Percentiles rank a stretch among this genome's conserved stretches.
phyloP scores from a whole-genome alignment of 495 filamentous ascomycete species.

The Talaromyces adpressus region DNA sequence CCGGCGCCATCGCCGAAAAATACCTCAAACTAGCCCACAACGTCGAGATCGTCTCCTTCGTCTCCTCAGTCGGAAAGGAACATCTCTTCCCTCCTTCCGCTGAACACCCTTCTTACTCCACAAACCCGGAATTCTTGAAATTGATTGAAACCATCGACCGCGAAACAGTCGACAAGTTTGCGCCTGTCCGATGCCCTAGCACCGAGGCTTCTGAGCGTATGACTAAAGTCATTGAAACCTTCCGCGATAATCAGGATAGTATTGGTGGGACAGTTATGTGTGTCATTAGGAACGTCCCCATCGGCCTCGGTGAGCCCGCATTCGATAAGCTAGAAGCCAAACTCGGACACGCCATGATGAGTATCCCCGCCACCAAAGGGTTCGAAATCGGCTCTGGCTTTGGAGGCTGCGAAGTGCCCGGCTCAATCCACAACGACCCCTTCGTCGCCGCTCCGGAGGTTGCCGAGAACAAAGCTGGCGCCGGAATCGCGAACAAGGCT shows the following conservation, averaged over 20 bases:
- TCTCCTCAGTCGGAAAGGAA: conserved; percentile 74
- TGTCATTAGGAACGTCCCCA: conserved; percentile 84
- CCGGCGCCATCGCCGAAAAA: conserved; percentile 93
- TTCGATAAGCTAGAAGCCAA: conserved; percentile 96
- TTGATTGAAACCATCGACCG: conserved; percentile 70
- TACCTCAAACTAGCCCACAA: conserved; percentile 75
- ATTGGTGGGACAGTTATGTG: conserved; percentile 96
- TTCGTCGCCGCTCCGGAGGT: conserved; percentile 57
- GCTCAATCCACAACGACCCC: conserved; percentile 88
- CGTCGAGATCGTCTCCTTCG: conserved; percentile 88
- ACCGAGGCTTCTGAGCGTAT: conserved; percentile 57
- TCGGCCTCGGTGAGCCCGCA: conserved; percentile 85
- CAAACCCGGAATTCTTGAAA: conserved; percentile 77
- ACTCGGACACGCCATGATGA: conserved; percentile 93
- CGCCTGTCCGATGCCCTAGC: conserved; percentile 83
- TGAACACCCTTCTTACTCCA: conserved; percentile 62
- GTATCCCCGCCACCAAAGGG: conserved; percentile 92
- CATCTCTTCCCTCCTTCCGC: conserved; percentile 78
- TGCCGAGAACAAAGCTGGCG: conserved; percentile 26
- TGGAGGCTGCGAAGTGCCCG: conserved; percentile 77
- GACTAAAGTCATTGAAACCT: conserved; percentile 73
- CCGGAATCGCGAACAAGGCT: conserved; percentile 33
- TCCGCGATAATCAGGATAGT: conserved; percentile 73
- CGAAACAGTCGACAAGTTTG: conserved; percentile 70
- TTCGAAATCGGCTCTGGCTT: conserved; percentile 97